Base-by-base conservation (phyloP, 1,139 yeast species). In the Sugiyamaella pinicola region DNA sequence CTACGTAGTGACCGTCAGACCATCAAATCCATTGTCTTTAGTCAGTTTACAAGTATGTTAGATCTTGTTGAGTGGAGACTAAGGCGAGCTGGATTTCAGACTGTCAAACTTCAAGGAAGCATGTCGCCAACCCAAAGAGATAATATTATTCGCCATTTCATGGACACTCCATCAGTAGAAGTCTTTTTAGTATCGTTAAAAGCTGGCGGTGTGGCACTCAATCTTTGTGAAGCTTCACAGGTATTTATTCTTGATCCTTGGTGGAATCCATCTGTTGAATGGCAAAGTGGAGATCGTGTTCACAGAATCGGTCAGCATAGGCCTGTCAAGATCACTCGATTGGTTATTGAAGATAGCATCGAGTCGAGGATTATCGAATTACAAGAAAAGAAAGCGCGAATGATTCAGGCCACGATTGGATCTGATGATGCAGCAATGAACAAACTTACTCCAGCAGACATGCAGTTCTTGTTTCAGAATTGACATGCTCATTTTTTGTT, bases 211-310 rank as follows among this genome's bases (percentile, higher is more conserved):
- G 99, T 93, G 34, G 99, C 99, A 0, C 77, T 93, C 61, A 93
- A 93, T 68, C 76, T 93, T 61, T 91, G 97, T 64, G 99, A 95
- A 67, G 99, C 99, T 0, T 89, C 96, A 0, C 97, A 91, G 62
- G 98, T 93, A 38, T 93, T 93, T 62, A 77, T 93, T 48, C 77
- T 93, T 76, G 99, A 93, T 64, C 98, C 98, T 24, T 93, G 99
- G 98, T 93, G 98, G 98, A 93, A 93, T 66, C 98, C 98, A 0
- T 86, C 96, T 63, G 95, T 90, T 3, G 98, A 93, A 70, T 93
- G 97, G 91, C 99, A 93, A 69, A 87, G 96, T 47, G 96, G 96
- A 74, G 99, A 95, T 70, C 83, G 99, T 71, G 97, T 93, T 19
- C 99, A 93, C 71, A 83, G 99, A 73, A 93, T 93, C 58, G 98